phyloP scores from a whole-genome alignment of 2,329 filamentous ascomycete species.

The Colletotrichum salicis region DNA sequence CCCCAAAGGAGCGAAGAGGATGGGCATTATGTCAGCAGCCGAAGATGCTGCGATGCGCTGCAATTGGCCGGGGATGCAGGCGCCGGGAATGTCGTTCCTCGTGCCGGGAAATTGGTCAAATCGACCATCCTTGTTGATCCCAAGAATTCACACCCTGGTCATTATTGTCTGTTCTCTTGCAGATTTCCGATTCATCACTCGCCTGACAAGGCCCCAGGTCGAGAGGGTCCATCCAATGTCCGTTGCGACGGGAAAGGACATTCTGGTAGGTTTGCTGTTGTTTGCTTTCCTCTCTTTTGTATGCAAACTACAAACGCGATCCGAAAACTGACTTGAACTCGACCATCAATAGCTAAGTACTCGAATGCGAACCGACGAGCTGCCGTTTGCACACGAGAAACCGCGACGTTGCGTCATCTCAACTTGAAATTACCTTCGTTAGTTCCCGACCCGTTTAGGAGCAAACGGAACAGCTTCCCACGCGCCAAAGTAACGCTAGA shows the following conservation, averaged over 20 bases:
- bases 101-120: slow-evolving; percentile 4
- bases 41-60: neutral
- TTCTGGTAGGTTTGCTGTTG: neutral
- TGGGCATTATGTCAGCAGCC: neutral
- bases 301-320: slow-evolving; percentile 14
- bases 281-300: neutral
- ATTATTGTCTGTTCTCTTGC: neutral
- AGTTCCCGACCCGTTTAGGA: slow-evolving; percentile 24
- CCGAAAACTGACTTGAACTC: neutral
- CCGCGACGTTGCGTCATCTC: neutral
- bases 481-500: slow-evolving; percentile 4
- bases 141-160: neutral
- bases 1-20: neutral
- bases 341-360: neutral
- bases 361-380: neutral
- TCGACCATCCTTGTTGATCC: neutral
- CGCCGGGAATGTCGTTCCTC: neutral
- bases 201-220: neutral
- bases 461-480: slow-evolving; percentile 24
- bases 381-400: slow-evolving; percentile 14
- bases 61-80: neutral
- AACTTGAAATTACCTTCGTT: slow-evolving; percentile 1
- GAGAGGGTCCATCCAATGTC: slow-evolving; percentile 3
- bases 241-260: neutral
- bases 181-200: neutral